A percentile compares a stretch with the other conserved stretches of the same genome.
Conservation (phyloP, 805 yeast species). For the Yamadazyma takamatsuzukensis region DNA sequence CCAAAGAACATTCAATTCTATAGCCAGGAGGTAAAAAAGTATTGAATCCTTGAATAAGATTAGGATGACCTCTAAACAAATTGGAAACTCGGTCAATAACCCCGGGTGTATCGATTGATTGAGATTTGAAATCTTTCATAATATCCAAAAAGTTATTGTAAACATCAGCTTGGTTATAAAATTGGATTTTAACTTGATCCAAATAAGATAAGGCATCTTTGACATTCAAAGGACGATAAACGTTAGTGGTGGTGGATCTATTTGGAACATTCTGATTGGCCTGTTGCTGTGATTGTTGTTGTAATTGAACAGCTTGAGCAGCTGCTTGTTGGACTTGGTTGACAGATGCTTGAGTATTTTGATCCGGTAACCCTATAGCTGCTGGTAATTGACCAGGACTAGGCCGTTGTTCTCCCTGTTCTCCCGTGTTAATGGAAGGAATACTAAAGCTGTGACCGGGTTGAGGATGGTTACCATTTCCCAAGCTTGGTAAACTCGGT, state of each 20-base stretch:
- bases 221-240: conserved; percentile 82
- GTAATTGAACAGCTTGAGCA: conserved; percentile 9
- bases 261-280: conserved; percentile 35
- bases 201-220: conserved; percentile 93
- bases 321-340: conserved; percentile 15
- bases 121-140: conserved; percentile 98
- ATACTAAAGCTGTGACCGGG: conserved; percentile 46
- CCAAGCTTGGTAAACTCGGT: conserved; percentile 50
- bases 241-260: conserved; percentile 38
- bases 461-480: conserved; percentile 35
- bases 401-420: conserved; percentile 25
- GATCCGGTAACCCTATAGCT: conserved; percentile 14
- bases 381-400: conserved; percentile 9
- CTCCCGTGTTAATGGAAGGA: conserved; percentile 40
- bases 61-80: conserved; percentile 88
- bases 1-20: conserved; percentile 83
- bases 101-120: conserved; percentile 95
- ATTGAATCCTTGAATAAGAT: conserved; percentile 93
- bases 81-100: conserved; percentile 94
- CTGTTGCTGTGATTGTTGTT: conserved; percentile 17
- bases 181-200: conserved; percentile 93
- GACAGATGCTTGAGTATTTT: too few relatives aligned
- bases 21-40: conserved; percentile 97
- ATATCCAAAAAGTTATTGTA: conserved; percentile 94
- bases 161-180: conserved; percentile 88